phyloP scores from a whole-genome alignment of 164 flowering plant species.

The Magnolia officinalis region DNA sequence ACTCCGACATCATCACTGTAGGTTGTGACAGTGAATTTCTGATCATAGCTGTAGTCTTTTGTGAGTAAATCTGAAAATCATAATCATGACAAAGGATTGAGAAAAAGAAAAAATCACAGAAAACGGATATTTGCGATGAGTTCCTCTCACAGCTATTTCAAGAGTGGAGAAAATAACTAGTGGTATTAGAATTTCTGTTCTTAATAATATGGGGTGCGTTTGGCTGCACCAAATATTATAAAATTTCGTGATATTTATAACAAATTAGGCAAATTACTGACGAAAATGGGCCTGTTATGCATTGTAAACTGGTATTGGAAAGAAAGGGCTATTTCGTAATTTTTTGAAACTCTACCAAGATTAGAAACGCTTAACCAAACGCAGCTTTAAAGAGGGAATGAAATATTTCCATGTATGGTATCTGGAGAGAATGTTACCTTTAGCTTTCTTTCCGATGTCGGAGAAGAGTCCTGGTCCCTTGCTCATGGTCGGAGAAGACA shows the following conservation, averaged over 20 bases:
- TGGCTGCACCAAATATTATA: neutral
- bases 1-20: conserved; percentile 20
- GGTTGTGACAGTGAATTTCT: conserved; percentile 28
- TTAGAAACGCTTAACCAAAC: neutral
- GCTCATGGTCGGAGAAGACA: conserved; percentile 17
- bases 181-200: neutral
- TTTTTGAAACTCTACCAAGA: neutral
- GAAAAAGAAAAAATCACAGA: neutral
- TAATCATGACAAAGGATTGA: neutral
- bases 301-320: neutral
- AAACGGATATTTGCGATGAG: neutral
- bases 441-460: conserved; percentile 33
- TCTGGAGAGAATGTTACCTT: conserved; percentile 11
- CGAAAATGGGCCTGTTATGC: no score
- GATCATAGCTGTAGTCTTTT: conserved; percentile 34
- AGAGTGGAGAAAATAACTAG: neutral
- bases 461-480: conserved; percentile 36
- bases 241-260: no score
- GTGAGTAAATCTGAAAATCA: conserved; percentile 31
- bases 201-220: neutral
- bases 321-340: neutral
- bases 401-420: neutral
- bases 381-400: no score
- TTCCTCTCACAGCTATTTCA: neutral
- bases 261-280: no score